Conservation (phyloP, 1,139 yeast species). For the Wickerhamomyces sp. region DNA sequence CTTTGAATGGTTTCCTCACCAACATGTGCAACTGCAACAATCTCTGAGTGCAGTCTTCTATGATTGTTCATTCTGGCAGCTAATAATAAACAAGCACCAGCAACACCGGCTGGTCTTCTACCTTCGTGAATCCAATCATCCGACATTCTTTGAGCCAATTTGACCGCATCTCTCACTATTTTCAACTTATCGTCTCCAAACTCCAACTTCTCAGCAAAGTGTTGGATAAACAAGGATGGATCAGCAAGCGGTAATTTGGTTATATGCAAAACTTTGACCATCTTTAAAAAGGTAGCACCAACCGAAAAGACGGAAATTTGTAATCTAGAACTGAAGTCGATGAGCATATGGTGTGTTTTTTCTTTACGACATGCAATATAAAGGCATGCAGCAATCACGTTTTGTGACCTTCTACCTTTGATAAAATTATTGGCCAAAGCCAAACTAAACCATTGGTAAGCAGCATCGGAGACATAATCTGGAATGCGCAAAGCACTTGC, state of each 20-base stretch:
- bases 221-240: conserved; percentile 89
- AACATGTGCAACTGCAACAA: conserved; percentile 92
- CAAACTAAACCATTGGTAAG: conserved; percentile 80
- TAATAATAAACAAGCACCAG: conserved; percentile 89
- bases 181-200: conserved; percentile 67
- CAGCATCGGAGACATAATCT: conserved; percentile 80
- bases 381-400: conserved; percentile 90
- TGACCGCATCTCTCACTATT: conserved; percentile 82
- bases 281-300: conserved; percentile 90
- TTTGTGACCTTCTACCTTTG: conserved; percentile 91
- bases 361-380: conserved; percentile 92
- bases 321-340: conserved; percentile 85
- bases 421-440: conserved; percentile 87
- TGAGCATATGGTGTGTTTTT: conserved; percentile 88
- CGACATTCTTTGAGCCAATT: conserved; percentile 85
- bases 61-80: conserved; percentile 97
- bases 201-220: conserved; percentile 83
- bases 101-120: conserved; percentile 95
- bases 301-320: conserved; percentile 90
- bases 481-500: conserved; percentile 78
- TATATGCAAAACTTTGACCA: conserved; percentile 78
- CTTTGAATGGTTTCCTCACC: conserved; percentile 92
- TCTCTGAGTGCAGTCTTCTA: conserved; percentile 86
- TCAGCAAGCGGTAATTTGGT: conserved; percentile 81
- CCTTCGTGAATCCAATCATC: conserved; percentile 97